phyloP scores from a whole-genome alignment of 306 rosid genomes.

The Albizia julibrissin region DNA sequence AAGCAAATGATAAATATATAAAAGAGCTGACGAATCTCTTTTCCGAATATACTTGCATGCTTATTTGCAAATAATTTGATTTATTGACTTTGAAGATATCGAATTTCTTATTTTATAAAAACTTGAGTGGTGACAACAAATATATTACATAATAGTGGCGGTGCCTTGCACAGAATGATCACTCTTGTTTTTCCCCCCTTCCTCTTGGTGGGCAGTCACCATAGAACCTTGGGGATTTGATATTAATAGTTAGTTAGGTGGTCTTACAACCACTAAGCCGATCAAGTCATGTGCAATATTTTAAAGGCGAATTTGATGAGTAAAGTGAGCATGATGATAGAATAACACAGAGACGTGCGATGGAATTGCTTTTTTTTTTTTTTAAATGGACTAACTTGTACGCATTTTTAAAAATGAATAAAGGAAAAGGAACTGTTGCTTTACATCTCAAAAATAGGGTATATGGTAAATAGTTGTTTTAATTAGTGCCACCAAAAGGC shows the following conservation, averaged over 20 bases:
- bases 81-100: not conserved
- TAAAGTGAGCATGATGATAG: slow-evolving; percentile 65
- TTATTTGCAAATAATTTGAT: not conserved
- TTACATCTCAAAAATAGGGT: slow-evolving; percentile 36
- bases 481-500: slow-evolving; percentile 62
- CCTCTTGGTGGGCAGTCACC: slow-evolving; percentile 38
- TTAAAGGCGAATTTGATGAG: slow-evolving; percentile 12
- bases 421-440: slow-evolving; percentile 47
- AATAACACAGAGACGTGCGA: slow-evolving; percentile 70
- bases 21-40: not conserved
- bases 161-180: slow-evolving; percentile 38
- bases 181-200: not conserved
- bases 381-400: not conserved
- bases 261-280: slow-evolving; percentile 51
- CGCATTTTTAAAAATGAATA: not conserved
- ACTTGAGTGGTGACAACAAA: not conserved
- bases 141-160: not conserved
- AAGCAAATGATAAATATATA: not conserved
- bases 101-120: not conserved
- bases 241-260: slow-evolving; percentile 12
- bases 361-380: slow-evolving; percentile 10
- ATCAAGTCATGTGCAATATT: slow-evolving; percentile 5
- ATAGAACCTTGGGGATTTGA: slow-evolving; percentile 29
- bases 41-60: not conserved
- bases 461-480: slow-evolving; percentile 39